Base-by-base conservation (phyloP, 116 monocot genomes). In the Dioscorea cayenensis region DNA sequence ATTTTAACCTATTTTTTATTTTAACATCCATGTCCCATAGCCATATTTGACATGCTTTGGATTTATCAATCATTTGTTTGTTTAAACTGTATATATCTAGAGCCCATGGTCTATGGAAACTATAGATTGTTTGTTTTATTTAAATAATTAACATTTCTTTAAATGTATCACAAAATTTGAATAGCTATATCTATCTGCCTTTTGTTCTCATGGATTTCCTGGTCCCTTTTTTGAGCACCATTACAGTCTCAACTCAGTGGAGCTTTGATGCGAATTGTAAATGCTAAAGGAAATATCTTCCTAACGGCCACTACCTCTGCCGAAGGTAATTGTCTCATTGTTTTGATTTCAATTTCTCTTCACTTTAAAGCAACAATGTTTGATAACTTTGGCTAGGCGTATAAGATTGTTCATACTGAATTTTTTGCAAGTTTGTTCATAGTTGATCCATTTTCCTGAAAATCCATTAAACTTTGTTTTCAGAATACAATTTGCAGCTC, bases 401-500 rank as follows among this genome's bases (percentile, higher is more conserved):
- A 43, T 7, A 6, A 43, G 43, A 43, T 43, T 6, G 12, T 43
- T 43, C 11, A 43, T 43, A 43, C 12, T 43, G 43, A 43, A 43
- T 43, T 0, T 43, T 43, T 7, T 43, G 43, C 12, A 43, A 10
- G 38, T 43, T 43, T 43, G 43, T 43, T 43, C 7, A 12, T 43
- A 43, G 12, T 43, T 43, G 43, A 10, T 43, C 0, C 8, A 43
- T 10, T 43, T 43, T 55, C n/a, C 55, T 12, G 55, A 55, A 55
- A 18, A 55, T 16, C 25, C 18, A 64, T 18, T 29, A 65, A 16
- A 63, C 25, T 4, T 18, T 52, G 10, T 65, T 7, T 68, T 32
- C 77, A 84, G 84, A 84, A 19, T 80, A 84, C 61, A 67, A 72
- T 70, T 73, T 84, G 25, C 80, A 84, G 74, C 73, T 80, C 72